Evolutionary conservation across 169 alveolate genomes (phyloP).

Genomic region (Cryptosporidium andersoni): DNA sequence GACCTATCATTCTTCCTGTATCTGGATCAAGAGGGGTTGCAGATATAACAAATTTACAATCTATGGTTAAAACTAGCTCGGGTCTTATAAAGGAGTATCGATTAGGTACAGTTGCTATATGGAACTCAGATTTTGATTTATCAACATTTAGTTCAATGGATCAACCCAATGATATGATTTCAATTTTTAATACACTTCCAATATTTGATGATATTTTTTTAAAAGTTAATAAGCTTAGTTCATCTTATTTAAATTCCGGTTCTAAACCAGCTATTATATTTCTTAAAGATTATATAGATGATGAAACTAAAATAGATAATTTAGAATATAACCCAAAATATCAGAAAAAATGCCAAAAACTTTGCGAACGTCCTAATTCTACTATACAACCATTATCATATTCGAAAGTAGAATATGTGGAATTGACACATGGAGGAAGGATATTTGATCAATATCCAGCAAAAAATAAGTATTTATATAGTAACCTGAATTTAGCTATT

Average conservation of each 20-base stretch:
- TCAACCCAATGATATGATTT: conserved; percentile 2
- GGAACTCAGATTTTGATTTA: conserved; percentile 37
- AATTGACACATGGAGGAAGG: conserved; percentile 28
- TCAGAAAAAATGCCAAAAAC: conserved; percentile 20
- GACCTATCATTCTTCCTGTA: background rate
- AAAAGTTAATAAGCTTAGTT: conserved; percentile 24
- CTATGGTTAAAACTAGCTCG: conserved; percentile 2
- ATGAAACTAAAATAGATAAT: conserved; percentile 1
- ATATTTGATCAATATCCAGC: conserved; percentile 56
- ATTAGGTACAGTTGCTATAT: conserved; percentile 52
- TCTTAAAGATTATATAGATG: background rate
- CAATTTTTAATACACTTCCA: background rate
- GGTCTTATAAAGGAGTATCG: conserved; percentile 30
- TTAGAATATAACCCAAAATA: conserved; percentile 3
- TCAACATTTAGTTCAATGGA: conserved; percentile 7
- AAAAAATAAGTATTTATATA: conserved; percentile 11
- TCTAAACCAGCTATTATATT: conserved; percentile 26
- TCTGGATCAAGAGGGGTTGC: conserved; percentile 33
- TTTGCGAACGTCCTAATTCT: conserved; percentile 41
- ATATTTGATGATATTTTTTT: conserved; percentile 46
- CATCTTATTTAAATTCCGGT: background rate
- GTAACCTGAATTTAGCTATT: background rate
- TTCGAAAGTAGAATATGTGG: conserved; percentile 51
- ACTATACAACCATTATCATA: conserved; percentile 23
- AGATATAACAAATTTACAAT: conserved; percentile 19